Evolutionary conservation across 768 basidiomycete species (phyloP), one percentile per base, ranked within the genome.

Genomic region (Baorangia bicolor): DNA sequence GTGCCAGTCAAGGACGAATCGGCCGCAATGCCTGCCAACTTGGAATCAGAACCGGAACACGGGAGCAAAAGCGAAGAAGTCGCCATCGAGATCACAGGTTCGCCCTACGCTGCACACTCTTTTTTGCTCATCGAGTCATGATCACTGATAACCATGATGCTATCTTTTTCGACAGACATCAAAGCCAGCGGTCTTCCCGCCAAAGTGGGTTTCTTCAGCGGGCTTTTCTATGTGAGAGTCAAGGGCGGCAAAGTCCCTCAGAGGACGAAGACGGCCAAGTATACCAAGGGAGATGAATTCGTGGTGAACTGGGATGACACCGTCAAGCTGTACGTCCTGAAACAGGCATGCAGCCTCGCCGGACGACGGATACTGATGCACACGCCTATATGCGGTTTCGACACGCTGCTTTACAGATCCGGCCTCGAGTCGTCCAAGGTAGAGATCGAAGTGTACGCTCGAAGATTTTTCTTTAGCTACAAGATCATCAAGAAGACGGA

Each of bases 401-500:
- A 31, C 39, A 45, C 14, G 9, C 10, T n/a, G 11, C n/a, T 27
- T 35, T 23, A 18, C n/a, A 70, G 69, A 50, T 64, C 71, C 12
- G 67, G 69, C 11, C 45, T 71, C 18, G 69, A 65, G 55, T 67
- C 71, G 34, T 71, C 69, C 57, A 69, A 59, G 40, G 58, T 70
- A n/a, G 71, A 73, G 47, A 69, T 70, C 23, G 71, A 70, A 43
- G 71, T 70, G 16, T 73, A 65, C 8, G 69, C 69, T 3, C 64
- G 69, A 12, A 47, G 67, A 3, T 70, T 72, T 31, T 71, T 71
- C 50, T 70, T 69, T 14, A 71, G 42, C 47, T 70, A 69, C 60
- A 70, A 73, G 34, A 8, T 71, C 57, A 69, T 70, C 55, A 70
- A 70, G 55, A 73, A 67, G 58, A 70, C 69, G 31, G 69, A 70